Base-by-base conservation (phyloP, 2,329 filamentous ascomycete species). In the Chaetomium olivaceum region DNA sequence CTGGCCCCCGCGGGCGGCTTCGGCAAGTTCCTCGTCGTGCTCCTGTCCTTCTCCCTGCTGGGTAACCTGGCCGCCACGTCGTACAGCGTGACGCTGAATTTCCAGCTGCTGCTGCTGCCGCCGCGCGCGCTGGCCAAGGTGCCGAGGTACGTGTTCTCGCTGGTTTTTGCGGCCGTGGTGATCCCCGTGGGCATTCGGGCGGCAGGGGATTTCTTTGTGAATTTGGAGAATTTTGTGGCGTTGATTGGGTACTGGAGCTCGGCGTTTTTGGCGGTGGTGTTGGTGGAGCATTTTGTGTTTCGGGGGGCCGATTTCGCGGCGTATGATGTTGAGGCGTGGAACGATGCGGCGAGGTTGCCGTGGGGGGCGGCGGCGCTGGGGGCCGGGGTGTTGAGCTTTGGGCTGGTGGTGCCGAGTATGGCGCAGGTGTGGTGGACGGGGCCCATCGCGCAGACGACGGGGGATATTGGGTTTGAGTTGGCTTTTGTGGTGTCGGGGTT, bases 21-120 rank as follows among this genome's bases (percentile, higher is more conserved):
- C 68, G 87, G 86, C 64, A 85, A 85, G 68, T 88, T 89, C 69
- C 77, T 88, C 21, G 82, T 86, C 1, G 86, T 88, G 2, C 73
- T 89, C 8, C 80, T 89, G 21, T 80, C 83, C 6, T 78, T 87
- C 50, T 84, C 82, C 1, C 74, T 89, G 54, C 76, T 89, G 12
- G 87, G 85, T 29, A 89, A 89, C 74, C 79, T 87, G 12, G 79
- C 83, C 1, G 84, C 82, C 19, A 86, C 84, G 19, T 83, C 85
- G 76, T 89, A 89, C 77, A 83, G 84, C 71, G 82, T 89, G 69
- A 85, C 85, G 3, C 80, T 89, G 68, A 88, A 89, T 78, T 85
- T 88, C 74, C 80, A 81, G 73, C 76, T 80, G 67, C 70, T 82
- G 11, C 64, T 78, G 11, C 76, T 78, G 11, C 70, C 36, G 36